Evolutionary conservation across 768 basidiomycete genomes (phyloP).

Genomic region (Leucosporidium creatinivorum): DNA sequence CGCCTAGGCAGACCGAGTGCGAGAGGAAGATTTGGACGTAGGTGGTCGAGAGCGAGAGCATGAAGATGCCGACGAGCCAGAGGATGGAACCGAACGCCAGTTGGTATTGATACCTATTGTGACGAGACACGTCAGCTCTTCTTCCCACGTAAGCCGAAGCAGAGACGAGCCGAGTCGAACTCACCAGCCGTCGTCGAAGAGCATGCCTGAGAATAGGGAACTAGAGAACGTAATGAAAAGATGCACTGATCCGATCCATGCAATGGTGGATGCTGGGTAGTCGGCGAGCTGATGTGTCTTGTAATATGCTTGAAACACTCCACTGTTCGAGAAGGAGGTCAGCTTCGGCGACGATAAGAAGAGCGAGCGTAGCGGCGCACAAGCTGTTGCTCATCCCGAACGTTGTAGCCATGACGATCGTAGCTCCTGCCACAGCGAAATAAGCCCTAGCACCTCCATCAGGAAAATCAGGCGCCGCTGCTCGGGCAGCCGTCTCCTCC

Average conservation of each 20-base stretch:
- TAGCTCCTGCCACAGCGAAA: conserved; percentile 17
- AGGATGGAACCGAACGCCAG: conserved; percentile 18
- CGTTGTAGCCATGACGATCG: conserved; percentile 14
- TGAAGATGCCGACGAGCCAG: conserved; percentile 28
- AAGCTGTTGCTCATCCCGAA: conserved; percentile 27
- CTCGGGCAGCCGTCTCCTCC: neutral
- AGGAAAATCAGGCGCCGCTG: neutral
- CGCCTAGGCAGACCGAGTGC: conserved; percentile 25
- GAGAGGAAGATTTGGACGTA: conserved; percentile 23
- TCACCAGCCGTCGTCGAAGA: conserved; percentile 43
- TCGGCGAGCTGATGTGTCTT: conserved; percentile 36
- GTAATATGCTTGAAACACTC: too few species aligned
- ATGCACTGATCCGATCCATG: conserved; percentile 43
- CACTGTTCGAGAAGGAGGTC: too few species aligned
- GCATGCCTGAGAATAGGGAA: conserved; percentile 39
- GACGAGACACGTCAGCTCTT: too few species aligned
- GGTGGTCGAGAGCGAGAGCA: conserved; percentile 5
- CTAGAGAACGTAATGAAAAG: conserved; percentile 41
- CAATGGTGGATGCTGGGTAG: conserved; percentile 38
- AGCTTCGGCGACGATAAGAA: too few species aligned
- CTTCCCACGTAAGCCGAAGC: too few species aligned
- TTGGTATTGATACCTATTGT: conserved; percentile 19
- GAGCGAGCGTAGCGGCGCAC: neutral
- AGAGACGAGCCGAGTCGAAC: neutral
- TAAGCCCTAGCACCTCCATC: conserved; percentile 20